Evolutionary conservation across 805 yeast species (phyloP).

Genomic region (Scheffersomyces lignosus): DNA sequence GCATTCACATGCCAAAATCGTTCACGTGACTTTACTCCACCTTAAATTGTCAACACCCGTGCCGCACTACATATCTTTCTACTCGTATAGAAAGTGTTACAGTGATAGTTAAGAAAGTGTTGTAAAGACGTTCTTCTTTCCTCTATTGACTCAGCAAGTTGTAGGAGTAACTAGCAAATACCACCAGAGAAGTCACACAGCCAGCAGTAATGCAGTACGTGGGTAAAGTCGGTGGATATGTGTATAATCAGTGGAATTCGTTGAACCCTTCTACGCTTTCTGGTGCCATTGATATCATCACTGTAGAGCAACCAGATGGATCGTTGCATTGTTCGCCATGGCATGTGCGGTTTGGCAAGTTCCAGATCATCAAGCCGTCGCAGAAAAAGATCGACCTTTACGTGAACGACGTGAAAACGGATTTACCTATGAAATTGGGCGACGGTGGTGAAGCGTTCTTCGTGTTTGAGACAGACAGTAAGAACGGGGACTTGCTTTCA

Average conservation of each 20-base stretch:
- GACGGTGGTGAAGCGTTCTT: constrained; percentile 98
- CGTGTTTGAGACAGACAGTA: constrained; percentile 80
- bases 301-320: constrained; percentile 84
- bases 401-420: constrained; percentile 79
- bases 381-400: constrained; percentile 90
- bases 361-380: constrained; percentile 87
- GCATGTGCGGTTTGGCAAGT: constrained; percentile 94
- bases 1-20: too few species aligned
- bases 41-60: too few species aligned
- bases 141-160: too few species aligned
- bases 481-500: constrained; percentile 61
- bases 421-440: constrained; percentile 92
- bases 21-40: too few species aligned
- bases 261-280: constrained; percentile 94
- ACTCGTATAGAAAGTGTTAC: too few species aligned
- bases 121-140: too few species aligned
- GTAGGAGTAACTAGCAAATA: too few species aligned
- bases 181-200: too few species aligned
- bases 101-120: too few species aligned
- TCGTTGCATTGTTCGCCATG: constrained; percentile 89
- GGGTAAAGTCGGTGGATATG: constrained; percentile 92
- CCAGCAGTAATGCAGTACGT: constrained; percentile 90
- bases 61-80: too few species aligned
- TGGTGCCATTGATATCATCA: constrained; percentile 97
- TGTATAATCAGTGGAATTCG: constrained; percentile 95